These are phyloP conservation scores for Tricholoma matsutake DNA, from an alignment of 768 basidiomycete genomes.

Conservation along the genomic window DNA sequence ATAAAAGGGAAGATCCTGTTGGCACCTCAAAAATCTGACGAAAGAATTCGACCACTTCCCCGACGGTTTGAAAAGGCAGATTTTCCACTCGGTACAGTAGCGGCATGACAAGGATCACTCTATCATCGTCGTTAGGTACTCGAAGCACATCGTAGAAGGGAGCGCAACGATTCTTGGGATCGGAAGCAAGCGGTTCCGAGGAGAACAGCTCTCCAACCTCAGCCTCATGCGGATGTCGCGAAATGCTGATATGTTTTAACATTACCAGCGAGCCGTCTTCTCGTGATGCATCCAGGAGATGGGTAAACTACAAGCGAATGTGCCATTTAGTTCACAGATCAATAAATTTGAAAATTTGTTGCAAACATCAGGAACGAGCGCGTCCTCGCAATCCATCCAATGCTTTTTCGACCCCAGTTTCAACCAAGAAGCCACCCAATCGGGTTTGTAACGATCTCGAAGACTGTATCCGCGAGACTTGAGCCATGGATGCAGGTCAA, in stretches of 20 bases:
- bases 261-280: constrained; percentile 23
- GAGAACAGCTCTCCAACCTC: constrained; percentile 25
- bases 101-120: constrained; percentile 21
- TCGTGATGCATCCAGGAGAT: constrained; percentile 27
- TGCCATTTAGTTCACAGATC: not conserved
- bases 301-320: not conserved
- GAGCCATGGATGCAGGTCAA: constrained; percentile 18
- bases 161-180: constrained; percentile 27
- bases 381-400: constrained; percentile 8
- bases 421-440: constrained; percentile 26
- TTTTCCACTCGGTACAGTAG: constrained; percentile 9
- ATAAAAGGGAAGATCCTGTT: not conserved
- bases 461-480: constrained; percentile 22
- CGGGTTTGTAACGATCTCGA: constrained; percentile 21
- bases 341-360: not conserved
- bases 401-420: not conserved
- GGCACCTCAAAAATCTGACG: constrained; percentile 30
- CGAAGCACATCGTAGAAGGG: constrained; percentile 22
- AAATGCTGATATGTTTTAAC: constrained; percentile 22
- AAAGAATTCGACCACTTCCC: constrained; percentile 31
- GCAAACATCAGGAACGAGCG: not conserved
- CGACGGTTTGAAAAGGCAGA: constrained; percentile 27
- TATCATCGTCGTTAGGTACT: constrained; percentile 15
- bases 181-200: constrained; percentile 1
- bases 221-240: constrained; percentile 22